Conservation (phyloP, 148 eudicot genomes). For the Heliamphora exappendiculata region DNA sequence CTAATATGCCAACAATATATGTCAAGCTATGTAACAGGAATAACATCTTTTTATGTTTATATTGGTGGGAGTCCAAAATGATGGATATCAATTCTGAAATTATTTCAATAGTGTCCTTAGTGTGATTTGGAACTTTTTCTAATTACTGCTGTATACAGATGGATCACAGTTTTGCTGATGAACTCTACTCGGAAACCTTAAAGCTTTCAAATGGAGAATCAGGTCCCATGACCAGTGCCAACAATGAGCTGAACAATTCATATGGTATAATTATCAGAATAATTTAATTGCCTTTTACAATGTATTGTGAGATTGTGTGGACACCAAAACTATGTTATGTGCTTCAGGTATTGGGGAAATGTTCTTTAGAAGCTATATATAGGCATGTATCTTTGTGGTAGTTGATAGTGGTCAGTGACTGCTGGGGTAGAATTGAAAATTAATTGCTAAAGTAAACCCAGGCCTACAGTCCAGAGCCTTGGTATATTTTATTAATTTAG, state of each 20-base stretch:
- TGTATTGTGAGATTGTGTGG: neutral
- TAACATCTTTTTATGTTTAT: too few relatives aligned
- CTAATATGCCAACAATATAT: too few relatives aligned
- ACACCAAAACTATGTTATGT: neutral
- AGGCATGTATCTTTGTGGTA: neutral
- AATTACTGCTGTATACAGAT: conserved; percentile 9
- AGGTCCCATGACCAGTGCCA: conserved; percentile 10
- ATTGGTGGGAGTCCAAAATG: too few relatives aligned
- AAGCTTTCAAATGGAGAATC: conserved; percentile 13
- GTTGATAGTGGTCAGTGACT: neutral
- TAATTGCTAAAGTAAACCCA: too few relatives aligned
- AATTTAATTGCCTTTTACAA: neutral
- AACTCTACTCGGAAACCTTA: conserved; percentile 32
- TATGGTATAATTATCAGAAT: conserved; percentile 15
- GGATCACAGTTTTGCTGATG: conserved; percentile 26
- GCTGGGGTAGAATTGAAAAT: too few relatives aligned
- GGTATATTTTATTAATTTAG: too few relatives aligned
- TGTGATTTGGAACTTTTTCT: neutral
- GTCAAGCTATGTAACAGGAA: too few relatives aligned
- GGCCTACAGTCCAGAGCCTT: too few relatives aligned
- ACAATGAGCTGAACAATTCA: conserved; percentile 1
- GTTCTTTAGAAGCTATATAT: neutral
- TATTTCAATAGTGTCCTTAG: neutral
- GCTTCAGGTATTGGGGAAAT: neutral
- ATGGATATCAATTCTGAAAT: too few relatives aligned